These are phyloP conservation scores for Podospora didyma DNA, from an alignment of 495 filamentous ascomycete species.

Conservation along the genomic window DNA sequence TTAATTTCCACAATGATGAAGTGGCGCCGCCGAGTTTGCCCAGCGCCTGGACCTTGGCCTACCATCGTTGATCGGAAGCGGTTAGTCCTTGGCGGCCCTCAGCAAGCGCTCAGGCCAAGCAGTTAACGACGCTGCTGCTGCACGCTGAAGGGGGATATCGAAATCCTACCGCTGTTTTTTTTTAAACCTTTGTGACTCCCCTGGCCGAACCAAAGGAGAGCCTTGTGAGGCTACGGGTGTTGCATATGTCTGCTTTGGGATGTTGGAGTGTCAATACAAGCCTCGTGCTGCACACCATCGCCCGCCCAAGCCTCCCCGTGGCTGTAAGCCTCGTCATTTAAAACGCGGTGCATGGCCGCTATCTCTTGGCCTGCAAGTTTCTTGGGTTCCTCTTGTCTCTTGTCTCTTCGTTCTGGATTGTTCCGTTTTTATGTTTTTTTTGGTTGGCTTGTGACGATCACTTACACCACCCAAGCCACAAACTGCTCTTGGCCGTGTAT, in stretches of 20 bases:
- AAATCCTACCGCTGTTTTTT: not conserved
- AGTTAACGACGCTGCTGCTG: not conserved
- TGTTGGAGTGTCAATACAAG: too few relatives aligned
- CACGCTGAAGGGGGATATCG: not conserved
- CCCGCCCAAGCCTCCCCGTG: not conserved
- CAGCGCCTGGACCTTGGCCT: not conserved
- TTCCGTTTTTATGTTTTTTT: too few relatives aligned
- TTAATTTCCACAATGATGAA: constrained; percentile 3
- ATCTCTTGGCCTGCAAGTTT: too few relatives aligned
- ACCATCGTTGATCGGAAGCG: not conserved
- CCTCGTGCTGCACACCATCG: not conserved
- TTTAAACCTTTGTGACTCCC: not conserved
- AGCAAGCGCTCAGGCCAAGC: constrained; percentile 2
- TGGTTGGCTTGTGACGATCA: too few relatives aligned
- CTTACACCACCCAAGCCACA: not conserved
- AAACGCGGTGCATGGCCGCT: not conserved
- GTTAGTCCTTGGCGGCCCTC: not conserved
- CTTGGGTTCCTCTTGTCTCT: too few relatives aligned
- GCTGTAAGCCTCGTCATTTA: not conserved
- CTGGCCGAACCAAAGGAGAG: not conserved
- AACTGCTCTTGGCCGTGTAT: not conserved
- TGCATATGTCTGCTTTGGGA: not conserved
- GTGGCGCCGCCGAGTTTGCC: not conserved
- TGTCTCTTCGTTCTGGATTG: too few relatives aligned
- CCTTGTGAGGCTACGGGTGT: not conserved